Evolutionary conservation across 2,329 filamentous ascomycete genomes (phyloP).

Genomic region (Amauroascus verrucosus): DNA sequence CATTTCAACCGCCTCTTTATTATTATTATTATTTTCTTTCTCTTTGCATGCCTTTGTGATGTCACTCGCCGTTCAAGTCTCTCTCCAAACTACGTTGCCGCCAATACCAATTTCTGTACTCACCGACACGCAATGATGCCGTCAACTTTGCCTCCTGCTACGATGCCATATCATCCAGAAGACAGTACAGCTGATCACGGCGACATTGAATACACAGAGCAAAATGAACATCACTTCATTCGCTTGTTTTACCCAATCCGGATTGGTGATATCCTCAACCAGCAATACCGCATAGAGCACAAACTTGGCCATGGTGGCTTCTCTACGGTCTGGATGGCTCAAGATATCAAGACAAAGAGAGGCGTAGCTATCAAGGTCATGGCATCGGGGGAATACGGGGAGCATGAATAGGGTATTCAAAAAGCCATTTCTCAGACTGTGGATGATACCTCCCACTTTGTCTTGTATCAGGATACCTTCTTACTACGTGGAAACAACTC

Average conservation of each 20-base stretch:
- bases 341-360: constrained; percentile 9
- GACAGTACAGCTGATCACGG: not conserved
- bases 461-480: constrained; percentile 11
- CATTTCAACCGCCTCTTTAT: no score
- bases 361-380: constrained; percentile 15
- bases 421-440: constrained; percentile 9
- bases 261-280: constrained; percentile 11
- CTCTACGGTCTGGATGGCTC: constrained; percentile 1
- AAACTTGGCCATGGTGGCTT: constrained; percentile 14
- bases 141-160: not conserved
- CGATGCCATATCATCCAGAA: not conserved
- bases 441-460: constrained; percentile 12
- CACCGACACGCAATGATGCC: not conserved
- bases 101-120: no score
- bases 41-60: no score
- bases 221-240: not conserved
- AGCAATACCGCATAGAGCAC: constrained; percentile 15
- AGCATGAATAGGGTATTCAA: constrained; percentile 13
- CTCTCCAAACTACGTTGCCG: no score
- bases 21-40: no score
- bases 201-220: not conserved
- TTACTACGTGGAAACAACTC: constrained; percentile 2
- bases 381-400: not conserved
- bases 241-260: constrained; percentile 13
- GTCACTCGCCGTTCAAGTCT: no score